A percentile compares a stretch with the other conserved stretches of the same genome.
Conservation (phyloP, 1,284 basidiomycete species). For the Leccinum solheimii region DNA sequence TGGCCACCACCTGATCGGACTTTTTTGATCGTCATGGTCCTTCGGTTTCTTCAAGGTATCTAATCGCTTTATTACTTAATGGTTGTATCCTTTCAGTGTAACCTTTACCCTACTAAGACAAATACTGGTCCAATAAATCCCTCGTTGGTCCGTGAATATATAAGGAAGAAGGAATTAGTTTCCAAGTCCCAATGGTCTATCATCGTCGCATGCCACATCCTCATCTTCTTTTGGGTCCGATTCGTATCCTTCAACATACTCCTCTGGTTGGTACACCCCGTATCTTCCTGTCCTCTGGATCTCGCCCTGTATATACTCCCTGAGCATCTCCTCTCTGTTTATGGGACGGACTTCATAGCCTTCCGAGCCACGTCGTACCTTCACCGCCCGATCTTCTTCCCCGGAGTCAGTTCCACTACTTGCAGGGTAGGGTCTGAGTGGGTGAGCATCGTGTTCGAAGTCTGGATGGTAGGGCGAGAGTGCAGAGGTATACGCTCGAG, state of each 20-base stretch:
- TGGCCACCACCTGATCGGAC: constrained; percentile 21
- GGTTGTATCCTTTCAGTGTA: constrained; percentile 31
- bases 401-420: constrained; percentile 42
- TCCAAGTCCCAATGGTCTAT: constrained; percentile 20
- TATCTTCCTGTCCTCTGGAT: constrained; percentile 59
- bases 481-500: constrained; percentile 42
- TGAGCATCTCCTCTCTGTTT: constrained; percentile 61
- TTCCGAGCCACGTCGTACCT: constrained; percentile 71
- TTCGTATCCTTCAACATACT: constrained; percentile 34
- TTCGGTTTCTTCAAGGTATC: constrained; percentile 18
- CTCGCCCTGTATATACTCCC: constrained; percentile 52
- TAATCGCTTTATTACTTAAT: constrained; percentile 37
- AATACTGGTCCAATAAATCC: constrained; percentile 16
- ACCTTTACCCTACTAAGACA: constrained; percentile 28
- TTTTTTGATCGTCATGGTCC: constrained; percentile 4
- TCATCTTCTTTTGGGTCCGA: constrained; percentile 5
- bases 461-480: constrained; percentile 76
- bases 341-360: constrained; percentile 69
- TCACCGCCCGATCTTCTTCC: constrained; percentile 29
- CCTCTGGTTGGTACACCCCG: constrained; percentile 59
- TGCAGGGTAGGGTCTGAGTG: constrained; percentile 33
- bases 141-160: not conserved
- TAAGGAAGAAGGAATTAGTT: constrained; percentile 9
- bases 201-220: constrained; percentile 16
- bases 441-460: constrained; percentile 40